Base-by-base conservation (phyloP, 768 basidiomycete species). In the Lentinula aciculospora region DNA sequence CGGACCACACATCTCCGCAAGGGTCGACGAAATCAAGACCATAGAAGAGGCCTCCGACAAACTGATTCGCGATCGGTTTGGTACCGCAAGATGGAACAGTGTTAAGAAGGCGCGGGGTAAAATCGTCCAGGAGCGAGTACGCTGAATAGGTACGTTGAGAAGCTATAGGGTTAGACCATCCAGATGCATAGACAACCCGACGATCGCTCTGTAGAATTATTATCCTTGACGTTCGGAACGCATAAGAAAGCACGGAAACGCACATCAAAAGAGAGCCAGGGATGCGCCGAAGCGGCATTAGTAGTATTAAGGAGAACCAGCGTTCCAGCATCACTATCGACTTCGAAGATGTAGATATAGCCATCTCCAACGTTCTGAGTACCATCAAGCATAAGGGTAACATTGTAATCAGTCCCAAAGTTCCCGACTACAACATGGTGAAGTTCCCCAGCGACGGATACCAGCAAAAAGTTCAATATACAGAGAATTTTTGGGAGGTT, bases 1-100 rank as follows among this genome's bases (percentile, higher is more conserved):
- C 64, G 13, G 48, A 15, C 64, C 64, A 65, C 9, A 53, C 60
- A 27, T 65, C 64, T 3, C 64, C 64, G 49, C 64, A 65, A 0
- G 64, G 60, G 28, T 61, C 58, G 27, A 65, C 62, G 37, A 65
- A 65, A 40, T 65, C 64, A 3, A 63, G 19, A 10, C 64, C 61
- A 27, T 65, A 65, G 36, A 65, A 63, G 28, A 54, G 50, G 4
- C 59, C 61, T n/a, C 61, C 58, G 46, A 65, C 58, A 31, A 65
- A 63, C 25, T 65, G 62, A 46, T 65, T 65, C 7, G 62, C 62
- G 25, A 65, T 65, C n/a, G 64, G 64, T 25, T 63, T 65, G 6
- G 64, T 65, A 8, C 64, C 64, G 27, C 64, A 65, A 4, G 64
- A 65, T 6, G 58, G 53, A 3, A 65, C 59, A 6, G 64, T 63